Base-by-base conservation (phyloP, 768 basidiomycete species). In the Pleurotus eryngii region DNA sequence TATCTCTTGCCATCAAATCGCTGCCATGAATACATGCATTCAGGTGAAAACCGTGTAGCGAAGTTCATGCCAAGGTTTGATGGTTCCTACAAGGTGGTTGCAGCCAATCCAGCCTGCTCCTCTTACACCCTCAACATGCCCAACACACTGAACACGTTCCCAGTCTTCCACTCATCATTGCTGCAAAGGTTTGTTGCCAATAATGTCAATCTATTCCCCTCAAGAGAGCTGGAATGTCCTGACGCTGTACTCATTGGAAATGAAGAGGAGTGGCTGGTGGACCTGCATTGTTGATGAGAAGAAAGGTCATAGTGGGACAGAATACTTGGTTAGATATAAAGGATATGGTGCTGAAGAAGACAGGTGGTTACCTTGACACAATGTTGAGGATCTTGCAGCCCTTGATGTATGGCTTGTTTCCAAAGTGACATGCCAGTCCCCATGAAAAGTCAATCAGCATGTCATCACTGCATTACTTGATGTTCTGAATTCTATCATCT, bases 11-110 rank as follows among this genome's bases (percentile, higher is more conserved):
- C 69, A 0, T 46, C 59, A 1, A 48, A 74, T 24, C 57, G 63
- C 18, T 70, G 60, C n/a, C n/a, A 0, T 50, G 55, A 68, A 1
- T 75, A 68, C 54, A 63, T 62, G 26, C 22, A 57, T 0, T 46
- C 39, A 7, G 65, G 64, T 2, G 61, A 64, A 3, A 61, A 63
- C 4, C 63, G 65, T 0, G 68, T 69, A 0, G 72, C 73, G 0
- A 78, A 79, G 47, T 77, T 76, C 49, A 72, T 79, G 66, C 70
- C 0, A 5, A 54, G 64, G 0, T 73, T 48, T 14, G 68, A 78
- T 50, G 65, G 72, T 0, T 69, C 67, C 0, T 72, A 64, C 49
- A 42, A 0, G 0, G 57, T 78, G 4, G 38, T 57, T 0, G 51
- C 57, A 0, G 66, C 69, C 0, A 57, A 65, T 39, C 63, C 57